phyloP scores from a whole-genome alignment of 2,329 filamentous ascomycete genomes.

The Penicillium decumbens region DNA sequence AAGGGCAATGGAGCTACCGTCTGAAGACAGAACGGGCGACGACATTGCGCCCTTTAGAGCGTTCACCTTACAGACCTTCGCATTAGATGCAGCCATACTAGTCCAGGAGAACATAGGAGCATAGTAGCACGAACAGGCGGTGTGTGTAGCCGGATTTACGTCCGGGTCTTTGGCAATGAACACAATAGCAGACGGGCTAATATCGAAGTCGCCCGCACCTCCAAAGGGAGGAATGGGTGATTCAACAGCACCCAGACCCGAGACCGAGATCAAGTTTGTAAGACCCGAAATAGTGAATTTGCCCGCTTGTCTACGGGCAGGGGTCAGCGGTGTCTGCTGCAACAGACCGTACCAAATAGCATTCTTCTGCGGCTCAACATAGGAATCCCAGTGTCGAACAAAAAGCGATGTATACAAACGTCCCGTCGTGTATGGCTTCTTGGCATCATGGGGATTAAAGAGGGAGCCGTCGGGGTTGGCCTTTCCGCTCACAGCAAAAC shows the following conservation, averaged over 20 bases:
- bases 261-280: constrained; percentile 42
- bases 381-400: constrained; percentile 53
- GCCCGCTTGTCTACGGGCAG: constrained; percentile 36
- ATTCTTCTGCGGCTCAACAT: constrained; percentile 47
- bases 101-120: constrained; percentile 43
- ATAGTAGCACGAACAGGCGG: constrained; percentile 45
- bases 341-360: constrained; percentile 49
- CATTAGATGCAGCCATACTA: constrained; percentile 29
- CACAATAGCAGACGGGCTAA: constrained; percentile 43
- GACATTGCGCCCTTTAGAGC: constrained; percentile 43
- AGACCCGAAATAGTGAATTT: constrained; percentile 40
- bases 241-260: constrained; percentile 40
- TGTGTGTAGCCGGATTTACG: constrained; percentile 45
- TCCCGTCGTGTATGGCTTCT: constrained; percentile 45
- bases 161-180: constrained; percentile 47
- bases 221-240: constrained; percentile 48
- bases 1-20: constrained; percentile 42
- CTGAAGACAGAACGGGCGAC: constrained; percentile 44
- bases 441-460: constrained; percentile 48
- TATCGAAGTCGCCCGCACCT: constrained; percentile 45
- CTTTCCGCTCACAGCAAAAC: constrained; percentile 46
- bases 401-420: constrained; percentile 49
- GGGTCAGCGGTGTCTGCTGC: constrained; percentile 36
- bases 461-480: constrained; percentile 47
- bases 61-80: constrained; percentile 32